These are phyloP conservation scores for Diaporthe aspalathi DNA, from an alignment of 2,329 filamentous ascomycete genomes.

Conservation along the genomic window DNA sequence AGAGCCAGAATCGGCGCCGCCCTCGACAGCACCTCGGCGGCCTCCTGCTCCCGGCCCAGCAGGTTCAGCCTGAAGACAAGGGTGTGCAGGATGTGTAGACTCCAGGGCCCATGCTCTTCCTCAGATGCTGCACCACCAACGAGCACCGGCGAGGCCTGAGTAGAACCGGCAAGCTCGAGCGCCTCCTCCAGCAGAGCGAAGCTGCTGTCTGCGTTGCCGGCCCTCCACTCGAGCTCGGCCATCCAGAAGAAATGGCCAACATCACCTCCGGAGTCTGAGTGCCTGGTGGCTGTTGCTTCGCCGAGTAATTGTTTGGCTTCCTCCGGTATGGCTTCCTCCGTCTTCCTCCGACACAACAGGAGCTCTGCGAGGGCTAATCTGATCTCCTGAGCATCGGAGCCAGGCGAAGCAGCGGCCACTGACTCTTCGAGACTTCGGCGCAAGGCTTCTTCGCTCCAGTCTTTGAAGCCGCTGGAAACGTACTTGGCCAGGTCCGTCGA, in stretches of 20 bases:
- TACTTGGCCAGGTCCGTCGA: neutral
- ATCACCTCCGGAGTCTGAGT: neutral
- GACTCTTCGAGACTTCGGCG: neutral
- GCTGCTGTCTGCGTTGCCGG: neutral
- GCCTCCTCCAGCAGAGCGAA: constrained; percentile 10
- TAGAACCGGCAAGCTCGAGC: neutral
- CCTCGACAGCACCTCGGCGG: neutral
- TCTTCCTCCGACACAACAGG: neutral
- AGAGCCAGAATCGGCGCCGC: neutral
- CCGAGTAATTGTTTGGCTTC: neutral
- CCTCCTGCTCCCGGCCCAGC: neutral
- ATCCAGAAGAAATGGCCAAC: constrained; percentile 21
- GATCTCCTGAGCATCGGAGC: constrained; percentile 10
- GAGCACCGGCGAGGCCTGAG: neutral
- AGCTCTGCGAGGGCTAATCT: constrained; percentile 25
- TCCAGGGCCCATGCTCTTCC: neutral
- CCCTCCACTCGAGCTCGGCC: constrained; percentile 31
- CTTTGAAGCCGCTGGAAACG: neutral
- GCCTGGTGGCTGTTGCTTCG: neutral
- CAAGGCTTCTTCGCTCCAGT: constrained; percentile 5
- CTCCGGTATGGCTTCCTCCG: neutral
- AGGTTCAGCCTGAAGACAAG: neutral
- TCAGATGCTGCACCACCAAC: neutral
- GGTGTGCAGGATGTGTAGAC: neutral
- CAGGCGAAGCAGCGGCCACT: neutral